These are phyloP conservation scores for Metschnikowia lachancei DNA, from an alignment of 805 yeast genomes.

Conservation along the genomic window DNA sequence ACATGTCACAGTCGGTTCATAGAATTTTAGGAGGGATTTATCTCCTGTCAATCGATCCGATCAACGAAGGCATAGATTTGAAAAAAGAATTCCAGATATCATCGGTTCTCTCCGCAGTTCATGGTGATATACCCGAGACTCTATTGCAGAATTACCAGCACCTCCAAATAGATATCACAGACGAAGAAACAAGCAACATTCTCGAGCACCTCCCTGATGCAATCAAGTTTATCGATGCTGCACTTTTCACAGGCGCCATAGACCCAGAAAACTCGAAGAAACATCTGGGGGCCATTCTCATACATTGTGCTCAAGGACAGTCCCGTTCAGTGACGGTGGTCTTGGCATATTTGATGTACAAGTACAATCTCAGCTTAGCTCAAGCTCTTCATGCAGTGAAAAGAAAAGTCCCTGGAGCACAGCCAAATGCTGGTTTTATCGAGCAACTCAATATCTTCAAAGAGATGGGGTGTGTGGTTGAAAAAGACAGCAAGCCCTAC, in stretches of 20 bases:
- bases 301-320: slow-evolving; percentile 54
- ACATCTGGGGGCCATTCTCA: slow-evolving; percentile 44
- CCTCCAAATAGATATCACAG: slow-evolving; percentile 68
- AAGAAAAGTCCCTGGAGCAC: slow-evolving; percentile 55
- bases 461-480: slow-evolving; percentile 29
- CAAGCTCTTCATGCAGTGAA: slow-evolving; percentile 76
- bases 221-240: slow-evolving; percentile 64
- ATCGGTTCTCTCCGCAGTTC: slow-evolving; percentile 68
- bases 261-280: slow-evolving; percentile 18
- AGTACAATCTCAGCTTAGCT: slow-evolving; percentile 51
- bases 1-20: slow-evolving; percentile 21
- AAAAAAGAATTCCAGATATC: slow-evolving; percentile 54
- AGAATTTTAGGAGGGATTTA: slow-evolving; percentile 79
- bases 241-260: slow-evolving; percentile 45
- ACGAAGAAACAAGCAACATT: slow-evolving; percentile 65
- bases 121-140: slow-evolving; percentile 56
- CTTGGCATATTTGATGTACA: slow-evolving; percentile 49
- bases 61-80: slow-evolving; percentile 47
- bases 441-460: slow-evolving; percentile 69
- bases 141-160: slow-evolving; percentile 48
- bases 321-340: slow-evolving; percentile 48
- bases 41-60: slow-evolving; percentile 69
- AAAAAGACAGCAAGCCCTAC: slow-evolving; percentile 23
- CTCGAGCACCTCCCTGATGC: slow-evolving; percentile 58
- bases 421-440: slow-evolving; percentile 73